Percentiles rank a stretch among this genome's conserved stretches.
These are phyloP conservation scores for Phaeosphaeriaceae sp. DNA, from an alignment of 2,329 filamentous ascomycete species.

Conservation along the genomic window DNA sequence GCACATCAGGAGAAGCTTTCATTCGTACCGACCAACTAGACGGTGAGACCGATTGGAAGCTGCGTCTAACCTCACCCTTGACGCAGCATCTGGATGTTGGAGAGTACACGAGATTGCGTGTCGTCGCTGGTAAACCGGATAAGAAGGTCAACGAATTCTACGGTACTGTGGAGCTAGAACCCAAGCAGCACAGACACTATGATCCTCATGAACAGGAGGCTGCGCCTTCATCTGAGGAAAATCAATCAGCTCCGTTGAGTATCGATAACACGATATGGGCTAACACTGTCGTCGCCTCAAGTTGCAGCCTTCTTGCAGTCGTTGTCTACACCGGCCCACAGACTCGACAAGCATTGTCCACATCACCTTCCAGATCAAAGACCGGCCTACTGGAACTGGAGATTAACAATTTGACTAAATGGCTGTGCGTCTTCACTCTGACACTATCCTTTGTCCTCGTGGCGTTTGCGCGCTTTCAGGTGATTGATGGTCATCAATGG, in stretches of 20 bases:
- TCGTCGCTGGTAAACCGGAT: constrained; percentile 89
- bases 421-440: constrained; percentile 86
- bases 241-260: constrained; percentile 73
- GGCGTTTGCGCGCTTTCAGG: constrained; percentile 79
- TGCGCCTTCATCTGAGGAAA: constrained; percentile 16
- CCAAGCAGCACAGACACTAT: constrained; percentile 59
- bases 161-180: constrained; percentile 80
- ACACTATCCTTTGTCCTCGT: constrained; percentile 87
- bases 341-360: constrained; percentile 91
- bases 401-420: constrained; percentile 97
- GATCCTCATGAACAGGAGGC: constrained; percentile 47
- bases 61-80: constrained; percentile 83
- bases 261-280: constrained; percentile 99
- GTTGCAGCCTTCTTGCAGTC: constrained; percentile 84
- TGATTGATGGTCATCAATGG: constrained; percentile 73
- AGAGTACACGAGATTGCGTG: constrained; percentile 69
- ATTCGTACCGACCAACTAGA: constrained; percentile 97
- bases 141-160: constrained; percentile 94
- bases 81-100: constrained; percentile 78
- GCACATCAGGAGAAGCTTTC: constrained; percentile 82
- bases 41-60: constrained; percentile 98
- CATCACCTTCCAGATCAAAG: constrained; percentile 89
- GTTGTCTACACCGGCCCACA: constrained; percentile 95
- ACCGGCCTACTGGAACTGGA: constrained; percentile 92
- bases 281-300: constrained; percentile 95